These are phyloP conservation scores for Leptodermis oblonga DNA, from an alignment of 257 asterid species.

Conservation along the genomic window DNA sequence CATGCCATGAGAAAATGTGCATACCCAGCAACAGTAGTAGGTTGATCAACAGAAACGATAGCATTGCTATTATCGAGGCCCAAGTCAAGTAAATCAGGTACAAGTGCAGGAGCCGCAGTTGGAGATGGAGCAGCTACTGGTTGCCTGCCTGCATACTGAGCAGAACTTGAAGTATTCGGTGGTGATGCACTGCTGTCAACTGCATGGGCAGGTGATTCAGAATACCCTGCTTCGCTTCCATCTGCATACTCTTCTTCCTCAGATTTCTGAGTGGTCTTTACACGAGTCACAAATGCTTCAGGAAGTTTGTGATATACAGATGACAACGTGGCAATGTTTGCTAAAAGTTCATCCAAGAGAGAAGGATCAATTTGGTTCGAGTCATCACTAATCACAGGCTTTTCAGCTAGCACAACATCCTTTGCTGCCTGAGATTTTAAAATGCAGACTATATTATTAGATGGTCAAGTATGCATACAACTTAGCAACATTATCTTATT, in stretches of 20 bases:
- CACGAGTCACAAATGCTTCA: conserved; percentile 91
- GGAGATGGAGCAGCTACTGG: conserved; percentile 37
- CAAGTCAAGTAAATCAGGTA: conserved; percentile 93
- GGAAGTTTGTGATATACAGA: conserved; percentile 99
- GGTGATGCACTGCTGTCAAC: conserved; percentile 55
- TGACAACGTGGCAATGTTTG: conserved; percentile 93
- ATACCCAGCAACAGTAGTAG: conserved; percentile 61
- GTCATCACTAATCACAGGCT: conserved; percentile 96
- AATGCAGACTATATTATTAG: neutral
- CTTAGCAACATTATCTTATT: neutral
- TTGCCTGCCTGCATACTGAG: conserved; percentile 48
- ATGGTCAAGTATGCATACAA: neutral
- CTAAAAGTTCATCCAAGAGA: conserved; percentile 93
- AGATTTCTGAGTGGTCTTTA: conserved; percentile 71
- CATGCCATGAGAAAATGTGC: conserved; percentile 9
- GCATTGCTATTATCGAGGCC: conserved; percentile 77
- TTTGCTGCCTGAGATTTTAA: conserved; percentile 80
- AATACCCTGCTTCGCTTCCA: conserved; percentile 65
- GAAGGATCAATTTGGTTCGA: conserved; percentile 91
- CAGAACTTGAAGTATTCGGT: conserved; percentile 52
- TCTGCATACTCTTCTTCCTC: conserved; percentile 97
- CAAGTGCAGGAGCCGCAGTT: conserved; percentile 56
- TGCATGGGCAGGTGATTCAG: conserved; percentile 71
- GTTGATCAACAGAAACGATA: conserved; percentile 62
- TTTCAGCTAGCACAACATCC: conserved; percentile 97